Base-by-base conservation (phyloP, 2,329 filamentous ascomycete genomes). In the Bipolaris zeicola region DNA sequence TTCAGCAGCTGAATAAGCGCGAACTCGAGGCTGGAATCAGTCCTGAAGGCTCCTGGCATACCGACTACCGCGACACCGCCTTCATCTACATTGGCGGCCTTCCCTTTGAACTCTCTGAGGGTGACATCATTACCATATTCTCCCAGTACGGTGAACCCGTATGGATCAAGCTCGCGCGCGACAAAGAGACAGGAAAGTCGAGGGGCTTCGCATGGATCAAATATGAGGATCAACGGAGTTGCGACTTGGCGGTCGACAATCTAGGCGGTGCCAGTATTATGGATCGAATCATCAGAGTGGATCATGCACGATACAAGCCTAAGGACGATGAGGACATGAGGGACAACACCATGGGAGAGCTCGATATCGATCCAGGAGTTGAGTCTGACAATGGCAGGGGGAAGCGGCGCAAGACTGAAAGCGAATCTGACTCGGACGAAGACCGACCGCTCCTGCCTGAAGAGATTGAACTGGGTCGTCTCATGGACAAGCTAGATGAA, bases 141-240 rank as follows among this genome's bases (percentile, higher is more conserved):
- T 96, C 92, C 6, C 95, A 99, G 76, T 99, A 89, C 73, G 95
- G 95, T 67, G 94, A 98, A 73, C 96, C 96, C 2, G 91, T 93
- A 3, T 96, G 94, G 78, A 83, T 99, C 57, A 96, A 97, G 69
- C 86, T 99, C 11, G 88, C 89, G 45, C 91, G 95, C 70, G 95
- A 99, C 82, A 95, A 95, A 73, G 96, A 98, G 74, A 96, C 93
- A 0, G 95, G 95, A 60, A 97, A 96, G 78, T 96, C 91, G 60
- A 90, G 89, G 64, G 95, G 95, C 0, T 99, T 98, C 73, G 92
- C 90, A 2, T 99, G 96, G 83, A 83, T 99, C 56, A 99, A 99
- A 74, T 99, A 98, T 77, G 95, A 99, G 75, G 94, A 99, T 77
- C 95, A 99, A 80, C 85, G 94, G 66, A 97, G 93, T 78, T 96